phyloP scores from a whole-genome alignment of 441 rosid species.

The Jatropha podagrica region DNA sequence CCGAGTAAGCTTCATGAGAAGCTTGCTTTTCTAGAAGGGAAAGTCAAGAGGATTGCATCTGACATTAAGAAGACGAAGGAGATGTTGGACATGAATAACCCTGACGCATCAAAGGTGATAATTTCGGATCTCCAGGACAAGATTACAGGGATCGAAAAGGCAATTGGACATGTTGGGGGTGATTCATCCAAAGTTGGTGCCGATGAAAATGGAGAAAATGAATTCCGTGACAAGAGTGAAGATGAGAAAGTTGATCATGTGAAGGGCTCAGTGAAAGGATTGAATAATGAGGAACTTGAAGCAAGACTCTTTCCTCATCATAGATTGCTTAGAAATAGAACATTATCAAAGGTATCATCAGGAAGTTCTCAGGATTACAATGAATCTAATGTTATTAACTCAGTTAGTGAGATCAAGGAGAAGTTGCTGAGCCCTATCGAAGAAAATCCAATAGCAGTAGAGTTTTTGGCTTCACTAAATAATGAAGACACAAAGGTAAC shows the following conservation, averaged over 20 bases:
- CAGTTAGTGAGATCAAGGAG: slow-evolving; percentile 35
- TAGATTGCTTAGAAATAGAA: slow-evolving; percentile 70
- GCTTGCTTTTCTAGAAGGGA: slow-evolving; percentile 94
- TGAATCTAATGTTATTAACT: slow-evolving; percentile 23
- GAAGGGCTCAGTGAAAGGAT: slow-evolving; percentile 52
- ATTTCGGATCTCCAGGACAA: slow-evolving; percentile 84
- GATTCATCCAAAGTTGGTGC: slow-evolving; percentile 36
- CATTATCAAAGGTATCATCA: slow-evolving; percentile 36
- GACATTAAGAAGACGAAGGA: slow-evolving; percentile 95
- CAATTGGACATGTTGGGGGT: slow-evolving; percentile 48
- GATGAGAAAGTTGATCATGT: slow-evolving; percentile 29
- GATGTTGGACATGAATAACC: slow-evolving; percentile 83
- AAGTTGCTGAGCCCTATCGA: slow-evolving; percentile 44
- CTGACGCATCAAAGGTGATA: slow-evolving; percentile 66
- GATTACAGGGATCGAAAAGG: slow-evolving; percentile 88
- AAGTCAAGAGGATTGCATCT: slow-evolving; percentile 89
- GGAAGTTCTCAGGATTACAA: slow-evolving; percentile 32
- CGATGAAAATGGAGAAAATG: slow-evolving; percentile 31
- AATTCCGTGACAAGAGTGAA: slow-evolving; percentile 33
- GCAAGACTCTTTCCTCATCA: slow-evolving; percentile 97
- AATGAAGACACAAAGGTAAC: slow-evolving; percentile 37
- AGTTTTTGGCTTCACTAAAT: slow-evolving; percentile 58
- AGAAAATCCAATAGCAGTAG: slow-evolving; percentile 52
- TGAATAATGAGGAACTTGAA: slow-evolving; percentile 74
- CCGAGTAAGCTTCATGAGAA: slow-evolving; percentile 85